phyloP scores from a whole-genome alignment of 768 basidiomycete genomes.

The Rhizopogon sp. region DNA sequence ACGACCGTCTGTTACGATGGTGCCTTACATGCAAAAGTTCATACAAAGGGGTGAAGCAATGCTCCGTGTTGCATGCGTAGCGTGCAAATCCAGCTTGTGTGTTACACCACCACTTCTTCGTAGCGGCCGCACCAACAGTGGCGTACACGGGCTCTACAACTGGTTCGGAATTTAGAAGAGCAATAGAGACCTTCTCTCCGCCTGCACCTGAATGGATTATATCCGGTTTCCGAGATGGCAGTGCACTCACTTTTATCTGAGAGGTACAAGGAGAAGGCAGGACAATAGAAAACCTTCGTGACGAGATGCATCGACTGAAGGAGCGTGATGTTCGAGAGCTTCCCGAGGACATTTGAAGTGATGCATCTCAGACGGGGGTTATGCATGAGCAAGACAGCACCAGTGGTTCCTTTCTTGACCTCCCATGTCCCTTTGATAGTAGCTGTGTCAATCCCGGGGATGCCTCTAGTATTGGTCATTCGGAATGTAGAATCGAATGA shows the following conservation, averaged over 20 bases:
- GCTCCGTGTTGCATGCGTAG: not conserved
- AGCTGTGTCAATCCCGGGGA: constrained; percentile 14
- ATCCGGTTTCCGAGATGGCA: not conserved
- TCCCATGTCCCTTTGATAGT: constrained; percentile 21
- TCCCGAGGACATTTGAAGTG: constrained; percentile 6
- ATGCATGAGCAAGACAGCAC: constrained; percentile 19
- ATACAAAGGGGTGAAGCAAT: not conserved
- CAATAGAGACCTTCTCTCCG: not conserved
- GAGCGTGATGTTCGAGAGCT: constrained; percentile 7
- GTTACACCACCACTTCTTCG: not conserved
- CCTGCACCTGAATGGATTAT: not conserved
- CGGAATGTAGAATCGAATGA: not conserved
- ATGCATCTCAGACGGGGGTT: constrained; percentile 7
- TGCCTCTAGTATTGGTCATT: not conserved
- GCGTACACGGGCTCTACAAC: not conserved
- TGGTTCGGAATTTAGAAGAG: not conserved
- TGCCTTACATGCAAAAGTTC: not conserved
- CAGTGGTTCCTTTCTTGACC: constrained; percentile 11
- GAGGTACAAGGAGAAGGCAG: constrained; percentile 14
- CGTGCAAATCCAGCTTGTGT: not conserved
- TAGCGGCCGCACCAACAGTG: not conserved
- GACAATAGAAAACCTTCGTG: constrained; percentile 16
- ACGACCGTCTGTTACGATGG: not conserved
- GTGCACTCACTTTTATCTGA: not conserved
- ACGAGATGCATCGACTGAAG: constrained; percentile 16